Conservation (phyloP, 164 flowering plant species). For the Echeveria elegans region DNA sequence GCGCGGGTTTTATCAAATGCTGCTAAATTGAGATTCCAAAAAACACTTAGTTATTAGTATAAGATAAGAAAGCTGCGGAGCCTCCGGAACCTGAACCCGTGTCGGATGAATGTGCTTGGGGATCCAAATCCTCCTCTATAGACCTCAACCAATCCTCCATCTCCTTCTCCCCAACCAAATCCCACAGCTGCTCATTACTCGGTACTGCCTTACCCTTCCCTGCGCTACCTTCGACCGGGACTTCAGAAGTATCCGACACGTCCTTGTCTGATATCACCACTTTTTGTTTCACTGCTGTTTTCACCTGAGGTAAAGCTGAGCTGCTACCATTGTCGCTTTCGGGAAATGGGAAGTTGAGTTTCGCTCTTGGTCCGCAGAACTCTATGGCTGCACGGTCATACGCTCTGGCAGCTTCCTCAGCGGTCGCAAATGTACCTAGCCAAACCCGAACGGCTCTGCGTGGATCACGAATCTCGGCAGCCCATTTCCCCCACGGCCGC, state of each 20-base stretch:
- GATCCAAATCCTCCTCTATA: not conserved
- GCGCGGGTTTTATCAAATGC: too few species aligned
- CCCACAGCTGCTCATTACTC: not conserved
- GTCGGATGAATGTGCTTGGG: not conserved
- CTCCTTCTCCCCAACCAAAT: not conserved
- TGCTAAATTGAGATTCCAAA: too few species aligned
- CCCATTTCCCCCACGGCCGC: constrained; percentile 50
- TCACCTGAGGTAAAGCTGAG: not conserved
- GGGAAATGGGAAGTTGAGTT: constrained; percentile 37
- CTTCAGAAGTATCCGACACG: not conserved
- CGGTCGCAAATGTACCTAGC: constrained; percentile 42
- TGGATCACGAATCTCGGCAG: constrained; percentile 42
- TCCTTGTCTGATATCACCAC: not conserved
- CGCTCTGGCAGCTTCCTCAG: constrained; percentile 41
- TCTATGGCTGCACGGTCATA: constrained; percentile 42
- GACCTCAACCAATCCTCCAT: not conserved
- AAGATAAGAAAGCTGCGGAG: too few species aligned
- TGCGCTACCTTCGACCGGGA: not conserved
- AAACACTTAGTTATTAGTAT: too few species aligned
- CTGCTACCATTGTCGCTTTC: constrained; percentile 12
- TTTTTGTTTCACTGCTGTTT: not conserved
- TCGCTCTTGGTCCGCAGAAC: constrained; percentile 39
- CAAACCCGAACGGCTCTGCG: constrained; percentile 30
- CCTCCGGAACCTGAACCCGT: not conserved
- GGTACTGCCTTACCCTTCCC: not conserved